These are phyloP conservation scores for Aureobasidium leucospermi DNA, from an alignment of 2,329 filamentous ascomycete species.

Conservation along the genomic window DNA sequence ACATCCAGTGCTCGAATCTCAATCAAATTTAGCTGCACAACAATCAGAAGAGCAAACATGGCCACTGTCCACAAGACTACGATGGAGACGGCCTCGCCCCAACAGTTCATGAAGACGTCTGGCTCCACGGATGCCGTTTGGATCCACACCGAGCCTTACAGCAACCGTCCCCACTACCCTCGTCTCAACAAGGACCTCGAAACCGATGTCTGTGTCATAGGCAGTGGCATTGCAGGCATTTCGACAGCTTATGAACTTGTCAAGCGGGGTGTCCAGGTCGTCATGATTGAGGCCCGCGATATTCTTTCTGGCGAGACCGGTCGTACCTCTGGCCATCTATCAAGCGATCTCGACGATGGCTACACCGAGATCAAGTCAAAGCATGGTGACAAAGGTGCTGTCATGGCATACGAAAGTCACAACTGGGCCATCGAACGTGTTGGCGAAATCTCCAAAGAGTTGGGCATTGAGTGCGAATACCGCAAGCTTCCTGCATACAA, in stretches of 20 bases:
- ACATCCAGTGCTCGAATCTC: background rate
- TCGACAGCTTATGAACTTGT: constrained; percentile 49
- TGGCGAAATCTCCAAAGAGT: constrained; percentile 41
- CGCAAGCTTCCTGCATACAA: constrained; percentile 43
- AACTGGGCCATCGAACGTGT: constrained; percentile 47
- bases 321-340: constrained; percentile 48
- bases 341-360: constrained; percentile 48
- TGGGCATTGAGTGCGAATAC: constrained; percentile 52
- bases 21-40: background rate
- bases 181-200: constrained; percentile 37
- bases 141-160: constrained; percentile 43
- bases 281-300: constrained; percentile 49
- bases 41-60: constrained; percentile 14
- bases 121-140: constrained; percentile 48
- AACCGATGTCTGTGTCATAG: constrained; percentile 45
- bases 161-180: constrained; percentile 37
- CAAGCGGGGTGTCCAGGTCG: constrained; percentile 41
- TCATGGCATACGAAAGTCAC: constrained; percentile 46
- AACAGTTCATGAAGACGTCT: constrained; percentile 40
- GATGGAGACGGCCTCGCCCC: constrained; percentile 14
- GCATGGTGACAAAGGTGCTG: constrained; percentile 44
- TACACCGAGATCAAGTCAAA: constrained; percentile 46
- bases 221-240: constrained; percentile 47
- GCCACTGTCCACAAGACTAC: constrained; percentile 15
- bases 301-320: constrained; percentile 48